These are phyloP conservation scores for Hymenoscyphus salicellus DNA, from an alignment of 2,329 filamentous ascomycete genomes.

Conservation along the genomic window DNA sequence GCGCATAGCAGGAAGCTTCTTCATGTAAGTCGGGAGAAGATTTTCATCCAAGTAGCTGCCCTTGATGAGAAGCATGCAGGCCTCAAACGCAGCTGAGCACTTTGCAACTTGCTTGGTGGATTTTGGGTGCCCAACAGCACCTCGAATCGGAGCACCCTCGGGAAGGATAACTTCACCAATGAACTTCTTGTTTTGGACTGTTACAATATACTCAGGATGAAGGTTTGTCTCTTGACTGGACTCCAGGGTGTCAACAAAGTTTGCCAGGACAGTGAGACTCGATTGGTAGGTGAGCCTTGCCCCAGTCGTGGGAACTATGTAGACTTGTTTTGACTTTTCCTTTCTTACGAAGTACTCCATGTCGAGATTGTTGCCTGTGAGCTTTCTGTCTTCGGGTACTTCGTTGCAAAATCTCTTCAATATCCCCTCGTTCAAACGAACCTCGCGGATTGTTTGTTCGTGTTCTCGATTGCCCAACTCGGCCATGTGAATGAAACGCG, in stretches of 20 bases:
- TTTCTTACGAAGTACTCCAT: constrained; percentile 54
- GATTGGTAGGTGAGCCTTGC: constrained; percentile 77
- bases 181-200: constrained; percentile 56
- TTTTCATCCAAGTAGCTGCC: constrained; percentile 68
- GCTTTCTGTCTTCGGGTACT: constrained; percentile 70
- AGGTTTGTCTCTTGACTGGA: constrained; percentile 40
- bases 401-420: constrained; percentile 74
- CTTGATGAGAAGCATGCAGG: constrained; percentile 67
- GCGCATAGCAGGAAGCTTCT: constrained; percentile 73
- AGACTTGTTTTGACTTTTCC: constrained; percentile 41
- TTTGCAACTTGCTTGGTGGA: constrained; percentile 75
- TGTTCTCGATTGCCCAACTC: constrained; percentile 68
- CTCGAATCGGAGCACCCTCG: constrained; percentile 66
- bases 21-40: constrained; percentile 70
- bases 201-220: constrained; percentile 60
- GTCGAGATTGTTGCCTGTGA: constrained; percentile 58
- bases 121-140: constrained; percentile 60
- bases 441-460: constrained; percentile 53
- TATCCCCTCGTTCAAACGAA: constrained; percentile 56
- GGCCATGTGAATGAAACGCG: constrained; percentile 80
- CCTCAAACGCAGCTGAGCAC: constrained; percentile 82
- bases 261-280: constrained; percentile 67
- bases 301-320: constrained; percentile 62
- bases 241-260: constrained; percentile 69
- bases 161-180: constrained; percentile 79